Conservation (phyloP, 768 basidiomycete species). For the Boletus sp. region DNA sequence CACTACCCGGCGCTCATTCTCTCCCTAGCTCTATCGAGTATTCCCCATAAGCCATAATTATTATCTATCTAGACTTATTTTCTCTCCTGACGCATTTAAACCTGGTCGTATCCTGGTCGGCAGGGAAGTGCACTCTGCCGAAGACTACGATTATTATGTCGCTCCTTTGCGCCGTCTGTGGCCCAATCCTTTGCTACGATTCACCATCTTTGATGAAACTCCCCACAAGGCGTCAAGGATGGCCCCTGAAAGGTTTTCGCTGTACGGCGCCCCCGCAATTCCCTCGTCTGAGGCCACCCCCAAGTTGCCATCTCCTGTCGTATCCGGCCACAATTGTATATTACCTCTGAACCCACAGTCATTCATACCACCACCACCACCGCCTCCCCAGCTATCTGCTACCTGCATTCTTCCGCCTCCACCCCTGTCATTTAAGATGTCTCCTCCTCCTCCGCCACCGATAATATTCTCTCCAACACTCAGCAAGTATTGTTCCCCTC, state of each 20-base stretch:
- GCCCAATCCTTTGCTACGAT: slow-evolving; percentile 59
- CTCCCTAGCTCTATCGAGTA: slow-evolving; percentile 60
- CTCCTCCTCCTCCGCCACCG: slow-evolving; percentile 3
- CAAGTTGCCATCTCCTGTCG: slow-evolving; percentile 1
- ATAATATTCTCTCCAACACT: not conserved
- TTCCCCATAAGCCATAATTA: slow-evolving; percentile 62
- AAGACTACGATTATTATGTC: slow-evolving; percentile 55
- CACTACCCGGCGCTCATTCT: slow-evolving; percentile 20
- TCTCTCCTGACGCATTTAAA: slow-evolving; percentile 58
- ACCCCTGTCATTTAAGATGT: slow-evolving; percentile 9
- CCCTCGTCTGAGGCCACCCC: not conserved
- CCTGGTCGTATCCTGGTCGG: slow-evolving; percentile 60
- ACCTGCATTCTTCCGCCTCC: slow-evolving; percentile 15
- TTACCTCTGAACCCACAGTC: not conserved
- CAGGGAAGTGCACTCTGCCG: slow-evolving; percentile 53
- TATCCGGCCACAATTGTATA: not conserved
- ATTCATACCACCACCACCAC: slow-evolving; percentile 12
- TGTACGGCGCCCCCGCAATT: slow-evolving; percentile 1
- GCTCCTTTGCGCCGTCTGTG: slow-evolving; percentile 52
- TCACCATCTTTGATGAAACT: slow-evolving; percentile 56
- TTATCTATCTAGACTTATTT: slow-evolving; percentile 66
- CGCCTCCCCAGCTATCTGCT: slow-evolving; percentile 23
- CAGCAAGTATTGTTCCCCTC: not conserved
- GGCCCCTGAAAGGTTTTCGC: slow-evolving; percentile 2
- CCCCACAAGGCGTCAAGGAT: slow-evolving; percentile 36